Evolutionary conservation across 345 rosid genomes (phyloP).

Genomic region (Sisymbrium altissimum): DNA sequence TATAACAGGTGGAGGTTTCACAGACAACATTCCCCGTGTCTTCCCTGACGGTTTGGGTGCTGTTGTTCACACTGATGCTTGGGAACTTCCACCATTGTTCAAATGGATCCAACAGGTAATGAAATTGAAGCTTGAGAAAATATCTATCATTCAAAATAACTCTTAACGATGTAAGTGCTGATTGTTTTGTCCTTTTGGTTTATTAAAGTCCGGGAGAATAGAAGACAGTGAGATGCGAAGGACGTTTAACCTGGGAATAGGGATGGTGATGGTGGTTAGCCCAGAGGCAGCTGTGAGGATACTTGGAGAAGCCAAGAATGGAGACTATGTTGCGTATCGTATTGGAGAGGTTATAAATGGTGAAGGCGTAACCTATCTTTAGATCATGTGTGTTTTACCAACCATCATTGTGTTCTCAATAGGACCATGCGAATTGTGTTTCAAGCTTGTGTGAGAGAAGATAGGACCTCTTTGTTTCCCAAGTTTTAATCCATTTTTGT

Average conservation of each 20-base stretch:
- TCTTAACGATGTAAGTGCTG: not conserved
- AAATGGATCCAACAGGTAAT: slow-evolving; percentile 92
- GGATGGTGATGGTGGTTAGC: slow-evolving; percentile 76
- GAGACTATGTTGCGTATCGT: slow-evolving; percentile 44
- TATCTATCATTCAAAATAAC: not conserved
- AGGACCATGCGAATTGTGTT: not conserved
- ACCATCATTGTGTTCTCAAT: not conserved
- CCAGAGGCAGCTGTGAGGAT: slow-evolving; percentile 58
- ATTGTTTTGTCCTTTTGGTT: not conserved
- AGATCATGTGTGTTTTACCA: not conserved
- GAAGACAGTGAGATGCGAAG: slow-evolving; percentile 86
- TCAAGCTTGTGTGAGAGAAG: not conserved
- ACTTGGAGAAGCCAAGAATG: slow-evolving; percentile 42
- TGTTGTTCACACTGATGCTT: slow-evolving; percentile 54
- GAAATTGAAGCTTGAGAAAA: not conserved
- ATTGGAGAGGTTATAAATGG: slow-evolving; percentile 71
- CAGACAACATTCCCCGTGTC: slow-evolving; percentile 85
- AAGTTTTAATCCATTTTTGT: slow-evolving; percentile 11
- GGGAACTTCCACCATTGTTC: slow-evolving; percentile 71
- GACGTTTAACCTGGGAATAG: slow-evolving; percentile 90
- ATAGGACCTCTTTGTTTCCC: not conserved
- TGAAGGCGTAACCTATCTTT: slow-evolving; percentile 68
- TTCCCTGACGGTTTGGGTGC: slow-evolving; percentile 85
- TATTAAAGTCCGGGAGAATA: slow-evolving; percentile 60
- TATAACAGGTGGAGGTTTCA: slow-evolving; percentile 92